phyloP scores from a whole-genome alignment of 2,329 filamentous ascomycete species.

The Drechmeria coniospora region DNA sequence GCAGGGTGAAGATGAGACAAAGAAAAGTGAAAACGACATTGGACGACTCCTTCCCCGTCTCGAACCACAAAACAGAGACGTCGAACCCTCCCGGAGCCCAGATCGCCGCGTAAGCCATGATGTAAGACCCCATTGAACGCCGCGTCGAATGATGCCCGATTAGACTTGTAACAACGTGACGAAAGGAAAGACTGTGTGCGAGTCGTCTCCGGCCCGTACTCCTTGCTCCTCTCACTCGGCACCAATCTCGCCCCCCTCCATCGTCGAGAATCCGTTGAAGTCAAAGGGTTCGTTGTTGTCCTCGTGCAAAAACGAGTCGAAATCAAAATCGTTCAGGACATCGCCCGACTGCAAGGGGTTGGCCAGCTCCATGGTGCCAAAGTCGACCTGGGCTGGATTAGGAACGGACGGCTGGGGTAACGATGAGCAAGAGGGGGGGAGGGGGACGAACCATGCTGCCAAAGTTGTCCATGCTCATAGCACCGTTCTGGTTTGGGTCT shows the following conservation, averaged over 20 bases:
- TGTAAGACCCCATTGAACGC: conserved; percentile 23
- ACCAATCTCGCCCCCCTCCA: conserved; percentile 43
- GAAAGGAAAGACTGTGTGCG: conserved; percentile 7
- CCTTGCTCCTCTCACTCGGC: conserved; percentile 28
- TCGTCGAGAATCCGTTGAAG: conserved; percentile 36
- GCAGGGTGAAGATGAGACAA: conserved; percentile 2
- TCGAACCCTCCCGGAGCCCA: conserved; percentile 12
- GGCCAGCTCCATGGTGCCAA: conserved; percentile 35
- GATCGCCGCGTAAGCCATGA: conserved; percentile 24
- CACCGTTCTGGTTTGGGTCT: conserved; percentile 30
- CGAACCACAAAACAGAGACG: conserved; percentile 11
- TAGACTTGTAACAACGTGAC: conserved; percentile 17
- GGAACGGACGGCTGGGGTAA: conserved; percentile 1
- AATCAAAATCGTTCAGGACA: conserved; percentile 51
- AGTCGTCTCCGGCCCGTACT: too few relatives aligned
- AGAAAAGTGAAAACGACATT: conserved; percentile 6
- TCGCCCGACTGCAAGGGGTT: conserved; percentile 38
- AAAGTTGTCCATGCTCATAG: conserved; percentile 29
- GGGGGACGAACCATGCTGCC: conserved; percentile 25
- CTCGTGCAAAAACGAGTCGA: conserved; percentile 51
- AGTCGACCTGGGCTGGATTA: conserved; percentile 22
- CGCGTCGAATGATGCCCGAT: conserved; percentile 24
- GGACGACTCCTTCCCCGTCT: conserved; percentile 14
- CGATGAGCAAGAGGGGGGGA: background rate
- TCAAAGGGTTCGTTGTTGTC: conserved; percentile 36